A percentile compares a stretch with the other conserved stretches of the same genome.
These are phyloP conservation scores for Leccinum variicolor DNA, from an alignment of 768 basidiomycete genomes.

Conservation along the genomic window DNA sequence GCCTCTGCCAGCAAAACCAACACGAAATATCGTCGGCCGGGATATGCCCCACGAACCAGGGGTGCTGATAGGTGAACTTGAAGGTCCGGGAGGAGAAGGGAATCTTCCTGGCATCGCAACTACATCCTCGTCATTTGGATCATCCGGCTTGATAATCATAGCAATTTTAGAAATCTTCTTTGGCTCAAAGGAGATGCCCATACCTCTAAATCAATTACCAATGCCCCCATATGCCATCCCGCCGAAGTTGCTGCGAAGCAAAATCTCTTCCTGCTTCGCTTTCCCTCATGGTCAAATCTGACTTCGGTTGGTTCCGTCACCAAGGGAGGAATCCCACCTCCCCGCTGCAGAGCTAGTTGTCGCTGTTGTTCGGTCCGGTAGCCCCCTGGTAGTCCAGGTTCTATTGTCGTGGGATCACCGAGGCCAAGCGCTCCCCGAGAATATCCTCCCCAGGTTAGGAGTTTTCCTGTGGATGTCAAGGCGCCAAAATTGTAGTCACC, in stretches of 20 bases:
- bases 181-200: not conserved
- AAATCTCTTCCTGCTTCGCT: conserved; percentile 54
- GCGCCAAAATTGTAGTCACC: conserved; percentile 95
- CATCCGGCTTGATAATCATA: conserved; percentile 23
- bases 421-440: conserved; percentile 82
- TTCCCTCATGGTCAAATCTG: conserved; percentile 60
- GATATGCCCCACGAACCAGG: conserved; percentile 17
- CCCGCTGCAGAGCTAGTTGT: conserved; percentile 24
- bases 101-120: conserved; percentile 34
- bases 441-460: conserved; percentile 79
- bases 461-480: conserved; percentile 69
- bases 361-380: conserved; percentile 41
- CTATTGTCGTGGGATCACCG: conserved; percentile 62
- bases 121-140: conserved; percentile 34
- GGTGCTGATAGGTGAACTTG: conserved; percentile 3
- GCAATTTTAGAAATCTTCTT: not conserved
- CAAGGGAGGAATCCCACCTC: conserved; percentile 30
- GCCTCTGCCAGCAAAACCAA: conserved; percentile 62
- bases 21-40: conserved; percentile 37
- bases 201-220: conserved; percentile 84
- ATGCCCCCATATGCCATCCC: conserved; percentile 91
- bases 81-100: conserved; percentile 19
- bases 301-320: conserved; percentile 68
- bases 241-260: conserved; percentile 79
- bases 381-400: conserved; percentile 57